phyloP scores from a whole-genome alignment of 2,329 filamentous ascomycete genomes.

The Diplocarpon mali region DNA sequence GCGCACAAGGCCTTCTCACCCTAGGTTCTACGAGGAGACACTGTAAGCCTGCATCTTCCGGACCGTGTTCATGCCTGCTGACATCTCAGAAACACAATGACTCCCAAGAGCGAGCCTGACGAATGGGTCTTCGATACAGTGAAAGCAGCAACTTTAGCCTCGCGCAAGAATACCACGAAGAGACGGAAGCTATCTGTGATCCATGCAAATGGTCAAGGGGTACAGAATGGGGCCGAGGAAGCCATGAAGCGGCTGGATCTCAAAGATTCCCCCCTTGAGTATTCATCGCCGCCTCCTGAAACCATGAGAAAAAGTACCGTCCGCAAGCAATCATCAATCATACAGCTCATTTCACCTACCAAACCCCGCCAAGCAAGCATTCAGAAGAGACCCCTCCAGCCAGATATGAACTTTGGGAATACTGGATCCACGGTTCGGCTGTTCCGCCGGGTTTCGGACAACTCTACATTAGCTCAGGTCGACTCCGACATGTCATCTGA shows the following conservation, averaged over 20 bases:
- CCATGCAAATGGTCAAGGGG: conserved; percentile 31
- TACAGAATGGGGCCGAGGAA: conserved; percentile 37
- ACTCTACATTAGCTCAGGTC: conserved; percentile 30
- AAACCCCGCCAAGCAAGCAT: conserved; percentile 22
- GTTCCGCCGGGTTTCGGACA: conserved; percentile 78
- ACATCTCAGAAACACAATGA: conserved; percentile 47
- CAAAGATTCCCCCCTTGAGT: conserved; percentile 48
- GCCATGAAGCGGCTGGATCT: conserved; percentile 48
- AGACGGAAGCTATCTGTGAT: conserved; percentile 46
- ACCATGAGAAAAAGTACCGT: conserved; percentile 52
- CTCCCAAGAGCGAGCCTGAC: conserved; percentile 58
- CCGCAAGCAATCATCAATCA: conserved; percentile 29
- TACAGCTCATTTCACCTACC: conserved; percentile 23
- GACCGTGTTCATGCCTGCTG: conserved; percentile 8
- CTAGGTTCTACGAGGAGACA: conserved; percentile 89
- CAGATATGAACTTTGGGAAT: conserved; percentile 91
- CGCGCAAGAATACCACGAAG: conserved; percentile 41
- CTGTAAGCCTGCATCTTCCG: conserved; percentile 36
- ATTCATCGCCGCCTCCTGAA: conserved; percentile 39
- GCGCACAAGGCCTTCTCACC: conserved; percentile 55
- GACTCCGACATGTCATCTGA: conserved; percentile 15
- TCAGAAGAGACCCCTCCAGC: conserved; percentile 65
- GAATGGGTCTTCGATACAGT: conserved; percentile 96
- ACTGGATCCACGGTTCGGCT: conserved; percentile 83
- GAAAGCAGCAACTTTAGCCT: conserved; percentile 54